Percentiles rank a stretch among this genome's conserved stretches.
Evolutionary conservation across 129 eudicot species (phyloP).

Genomic region (Flaveria robusta): DNA sequence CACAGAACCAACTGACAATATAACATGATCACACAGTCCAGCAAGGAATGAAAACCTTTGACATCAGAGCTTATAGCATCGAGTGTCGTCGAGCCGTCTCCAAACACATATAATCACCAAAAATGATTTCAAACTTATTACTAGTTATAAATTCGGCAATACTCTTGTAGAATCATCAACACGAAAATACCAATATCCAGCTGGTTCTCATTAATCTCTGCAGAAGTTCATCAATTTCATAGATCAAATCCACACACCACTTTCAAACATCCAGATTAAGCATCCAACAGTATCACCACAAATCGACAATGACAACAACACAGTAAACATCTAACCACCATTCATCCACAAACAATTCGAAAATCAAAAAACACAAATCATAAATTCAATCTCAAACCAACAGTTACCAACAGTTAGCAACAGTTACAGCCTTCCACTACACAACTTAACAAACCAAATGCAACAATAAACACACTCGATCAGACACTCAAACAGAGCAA

Average conservation of each 20-base stretch:
- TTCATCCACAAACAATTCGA: not conserved
- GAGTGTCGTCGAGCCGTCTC: not conserved
- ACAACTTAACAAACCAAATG: constrained; percentile 3
- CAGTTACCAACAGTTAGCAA: no score
- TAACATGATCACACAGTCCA: not conserved
- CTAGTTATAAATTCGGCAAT: not conserved
- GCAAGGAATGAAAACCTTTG: no score
- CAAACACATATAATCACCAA: not conserved
- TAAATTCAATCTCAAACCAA: not conserved
- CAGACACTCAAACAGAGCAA: not conserved
- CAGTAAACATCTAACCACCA: not conserved
- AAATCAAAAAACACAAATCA: not conserved
- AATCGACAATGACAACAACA: not conserved
- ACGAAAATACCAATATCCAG: not conserved
- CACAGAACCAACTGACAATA: not conserved
- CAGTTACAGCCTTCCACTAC: not conserved
- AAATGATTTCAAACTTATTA: not conserved
- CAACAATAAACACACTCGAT: constrained; percentile 4
- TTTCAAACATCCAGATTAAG: not conserved
- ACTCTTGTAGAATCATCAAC: no score
- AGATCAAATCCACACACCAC: constrained; percentile 1
- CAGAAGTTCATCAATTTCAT: not conserved
- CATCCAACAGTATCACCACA: not conserved
- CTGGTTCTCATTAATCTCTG: not conserved
- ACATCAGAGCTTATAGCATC: no score